A percentile compares a stretch with the other conserved stretches of the same genome.
Evolutionary conservation across 139 green algal genomes (phyloP).

Genomic region (Tetraselmis striata): DNA sequence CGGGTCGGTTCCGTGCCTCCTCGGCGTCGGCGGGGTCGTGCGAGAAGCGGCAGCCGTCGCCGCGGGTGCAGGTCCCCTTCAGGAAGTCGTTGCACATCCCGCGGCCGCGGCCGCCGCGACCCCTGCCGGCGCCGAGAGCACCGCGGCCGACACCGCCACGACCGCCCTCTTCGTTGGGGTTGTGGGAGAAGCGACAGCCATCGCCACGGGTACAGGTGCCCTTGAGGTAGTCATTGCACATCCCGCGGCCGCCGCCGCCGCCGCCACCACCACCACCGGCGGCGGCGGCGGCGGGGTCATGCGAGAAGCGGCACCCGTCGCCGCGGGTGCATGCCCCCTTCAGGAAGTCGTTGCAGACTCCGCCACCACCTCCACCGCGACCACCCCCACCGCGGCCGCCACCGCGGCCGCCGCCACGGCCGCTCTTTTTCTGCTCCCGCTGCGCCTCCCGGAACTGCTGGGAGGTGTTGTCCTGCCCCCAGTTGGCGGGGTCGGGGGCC

Average conservation of each 20-base stretch:
- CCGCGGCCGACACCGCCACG: neutral
- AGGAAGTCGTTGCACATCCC: constrained; percentile 35
- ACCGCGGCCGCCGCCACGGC: no score
- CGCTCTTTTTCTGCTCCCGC: neutral
- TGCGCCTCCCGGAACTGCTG: neutral
- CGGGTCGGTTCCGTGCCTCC: neutral
- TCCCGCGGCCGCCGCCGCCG: neutral
- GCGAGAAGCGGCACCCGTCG: constrained; percentile 32
- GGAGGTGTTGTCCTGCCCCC: neutral
- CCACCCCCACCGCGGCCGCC: neutral
- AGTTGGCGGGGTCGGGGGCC: neutral
- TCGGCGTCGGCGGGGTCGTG: constrained; percentile 21
- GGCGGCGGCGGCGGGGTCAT: constrained; percentile 11
- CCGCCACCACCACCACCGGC: neutral
- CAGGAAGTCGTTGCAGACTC: constrained; percentile 35
- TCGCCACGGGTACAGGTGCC: constrained; percentile 31
- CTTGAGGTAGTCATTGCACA: constrained; percentile 36
- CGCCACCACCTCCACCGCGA: neutral
- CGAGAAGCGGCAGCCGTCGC: constrained; percentile 36
- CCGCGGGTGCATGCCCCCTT: constrained; percentile 33
- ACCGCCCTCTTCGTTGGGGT: neutral
- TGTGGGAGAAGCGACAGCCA: constrained; percentile 35
- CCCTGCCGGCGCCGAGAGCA: no score
- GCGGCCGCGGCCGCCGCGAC: neutral
- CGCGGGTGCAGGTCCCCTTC: constrained; percentile 29